Evolutionary conservation across 495 filamentous ascomycete species (phyloP).

Genomic region (Endocarpon pusillum): DNA sequence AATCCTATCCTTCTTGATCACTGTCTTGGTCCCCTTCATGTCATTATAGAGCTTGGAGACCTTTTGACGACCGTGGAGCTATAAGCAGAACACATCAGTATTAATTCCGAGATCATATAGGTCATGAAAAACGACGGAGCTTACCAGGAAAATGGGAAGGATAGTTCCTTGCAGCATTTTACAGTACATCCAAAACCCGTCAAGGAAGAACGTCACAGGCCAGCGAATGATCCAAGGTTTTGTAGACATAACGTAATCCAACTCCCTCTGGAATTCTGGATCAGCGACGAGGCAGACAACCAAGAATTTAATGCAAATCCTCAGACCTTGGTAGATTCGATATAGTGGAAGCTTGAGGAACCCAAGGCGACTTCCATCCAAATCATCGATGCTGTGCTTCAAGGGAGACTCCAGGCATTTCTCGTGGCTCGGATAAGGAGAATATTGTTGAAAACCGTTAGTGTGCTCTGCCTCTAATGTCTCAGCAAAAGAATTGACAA

Average conservation of each 20-base stretch:
- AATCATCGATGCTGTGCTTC: no score
- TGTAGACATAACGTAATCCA: constrained; percentile 14
- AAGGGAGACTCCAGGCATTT: no score
- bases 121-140: no score
- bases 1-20: constrained; percentile 10
- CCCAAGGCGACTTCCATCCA: no score
- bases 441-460: no score
- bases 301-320: constrained; percentile 22
- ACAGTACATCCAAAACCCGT: constrained; percentile 17
- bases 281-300: constrained; percentile 22
- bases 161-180: constrained; percentile 10
- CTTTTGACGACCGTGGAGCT: constrained; percentile 9
- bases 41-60: constrained; percentile 9
- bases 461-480: constrained; percentile 16
- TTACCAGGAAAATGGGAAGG: constrained; percentile 19
- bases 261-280: constrained; percentile 25
- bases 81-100: no score
- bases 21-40: constrained; percentile 11
- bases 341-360: no score
- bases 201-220: constrained; percentile 14
- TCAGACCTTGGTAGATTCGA: constrained; percentile 12
- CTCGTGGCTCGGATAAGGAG: no score
- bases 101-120: no score
- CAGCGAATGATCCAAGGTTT: constrained; percentile 9
- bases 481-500: constrained; percentile 20